Base-by-base conservation (phyloP, 257 asterid species). In the Thymus mandschuricus region DNA sequence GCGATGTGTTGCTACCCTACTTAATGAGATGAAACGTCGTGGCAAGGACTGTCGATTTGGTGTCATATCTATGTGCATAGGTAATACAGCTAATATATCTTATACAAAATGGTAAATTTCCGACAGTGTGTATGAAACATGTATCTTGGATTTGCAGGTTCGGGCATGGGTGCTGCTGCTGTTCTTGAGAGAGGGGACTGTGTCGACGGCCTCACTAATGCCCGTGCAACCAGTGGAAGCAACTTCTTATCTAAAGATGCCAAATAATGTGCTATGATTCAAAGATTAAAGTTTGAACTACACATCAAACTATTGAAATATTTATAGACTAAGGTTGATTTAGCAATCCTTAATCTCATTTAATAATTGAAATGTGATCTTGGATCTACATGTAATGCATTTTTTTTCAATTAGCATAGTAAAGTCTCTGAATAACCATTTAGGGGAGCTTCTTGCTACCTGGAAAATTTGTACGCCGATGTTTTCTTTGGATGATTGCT, bases 121-220 rank as follows among this genome's bases (percentile, higher is more conserved):
- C 5, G 40, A 35, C 40, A 1, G 11, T 41, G 13, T 60, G 29
- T 44, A 59, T 66, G 68, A 61, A 60, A 46, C 8, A 43, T 71
- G 73, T 15, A 21, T 73, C 44, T 28, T 72, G 76, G 40, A 40
- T 55, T 68, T 81, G 74, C 79, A 92, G 98, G 97, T 44, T 76
- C 92, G 2, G 98, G 98, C 11, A 92, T 92, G 98, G 98, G 98
- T 21, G 97, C 98, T 74, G 98, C 98, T 60, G 98, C 96, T 13
- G 97, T 92, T 31, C 86, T 92, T 60, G 96, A 92, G 68, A 83
- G 96, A 81, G 97, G 97, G 67, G 96, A 92, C 70, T 84, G 77
- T 7, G 81, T 67, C n/a, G 96, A 87, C 69, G 87, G 81, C 49
- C 80, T 88, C 31, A 80, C 86, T 75, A 81, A 84, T 49, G 84